Conservation (phyloP, 2,329 filamentous ascomycete genomes). For the Colletotrichum godetiae region DNA sequence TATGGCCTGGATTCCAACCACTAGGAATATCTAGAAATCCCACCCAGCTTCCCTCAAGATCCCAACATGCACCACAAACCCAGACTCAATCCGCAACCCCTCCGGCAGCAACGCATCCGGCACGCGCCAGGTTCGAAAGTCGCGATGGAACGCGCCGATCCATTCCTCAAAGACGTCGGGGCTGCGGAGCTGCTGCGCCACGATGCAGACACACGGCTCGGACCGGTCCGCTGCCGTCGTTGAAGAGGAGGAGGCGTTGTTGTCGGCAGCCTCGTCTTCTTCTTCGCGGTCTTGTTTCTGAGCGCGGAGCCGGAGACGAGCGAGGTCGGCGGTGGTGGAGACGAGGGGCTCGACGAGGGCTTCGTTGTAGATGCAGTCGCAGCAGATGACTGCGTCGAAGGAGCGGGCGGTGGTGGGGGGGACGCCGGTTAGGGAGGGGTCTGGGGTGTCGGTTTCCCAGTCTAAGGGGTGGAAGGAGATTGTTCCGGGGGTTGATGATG, state of each 20-base stretch:
- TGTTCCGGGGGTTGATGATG: slow-evolving; percentile 42
- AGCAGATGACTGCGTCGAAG: slow-evolving; percentile 83
- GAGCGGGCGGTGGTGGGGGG: slow-evolving; percentile 47
- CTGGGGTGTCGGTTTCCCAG: slow-evolving; percentile 80
- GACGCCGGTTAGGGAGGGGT: slow-evolving; percentile 50
- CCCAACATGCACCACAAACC: slow-evolving; percentile 87
- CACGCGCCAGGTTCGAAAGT: slow-evolving; percentile 82
- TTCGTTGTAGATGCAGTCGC: slow-evolving; percentile 97
- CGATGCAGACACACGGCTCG: slow-evolving; percentile 75
- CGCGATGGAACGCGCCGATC: slow-evolving; percentile 73
- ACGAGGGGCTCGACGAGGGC: slow-evolving; percentile 84
- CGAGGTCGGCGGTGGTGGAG: slow-evolving; percentile 82
- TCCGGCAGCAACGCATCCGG: slow-evolving; percentile 70
- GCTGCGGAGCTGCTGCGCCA: slow-evolving; percentile 90
- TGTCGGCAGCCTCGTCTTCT: slow-evolving; percentile 18
- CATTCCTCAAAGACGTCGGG: slow-evolving; percentile 87
- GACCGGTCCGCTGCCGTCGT: slow-evolving; percentile 29
- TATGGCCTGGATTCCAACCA: no score
- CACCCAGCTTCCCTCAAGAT: slow-evolving; percentile 58
- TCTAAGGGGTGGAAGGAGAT: slow-evolving; percentile 75
- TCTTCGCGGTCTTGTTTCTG: background rate
- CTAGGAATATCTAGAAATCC: background rate
- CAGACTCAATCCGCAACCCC: slow-evolving; percentile 71
- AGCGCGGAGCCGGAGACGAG: slow-evolving; percentile 62
- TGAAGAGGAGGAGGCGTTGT: slow-evolving; percentile 1